These are phyloP conservation scores for Murraya koenigii DNA, from an alignment of 345 rosid species.

Conservation along the genomic window DNA sequence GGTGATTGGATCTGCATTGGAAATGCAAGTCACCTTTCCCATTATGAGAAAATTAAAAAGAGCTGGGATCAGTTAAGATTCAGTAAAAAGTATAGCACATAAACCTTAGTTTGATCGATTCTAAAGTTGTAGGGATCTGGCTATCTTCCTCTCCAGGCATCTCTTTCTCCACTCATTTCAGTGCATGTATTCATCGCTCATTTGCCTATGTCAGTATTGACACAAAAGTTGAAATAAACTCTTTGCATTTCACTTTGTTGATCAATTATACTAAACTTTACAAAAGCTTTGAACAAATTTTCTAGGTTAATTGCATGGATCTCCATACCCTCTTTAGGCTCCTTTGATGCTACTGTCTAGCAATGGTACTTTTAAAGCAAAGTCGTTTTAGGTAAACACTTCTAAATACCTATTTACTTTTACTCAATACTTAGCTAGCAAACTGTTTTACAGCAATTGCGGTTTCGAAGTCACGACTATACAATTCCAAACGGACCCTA, in stretches of 20 bases:
- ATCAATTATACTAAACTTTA: not conserved
- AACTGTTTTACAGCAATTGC: too few relatives aligned
- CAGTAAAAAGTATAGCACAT: not conserved
- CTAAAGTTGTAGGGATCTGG: constrained; percentile 2
- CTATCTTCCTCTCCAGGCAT: constrained; percentile 8
- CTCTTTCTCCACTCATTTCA: not conserved
- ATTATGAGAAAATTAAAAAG: constrained; percentile 5
- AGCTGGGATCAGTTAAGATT: not conserved
- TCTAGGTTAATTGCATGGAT: not conserved
- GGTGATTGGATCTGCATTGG: constrained; percentile 47
- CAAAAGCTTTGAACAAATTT: not conserved
- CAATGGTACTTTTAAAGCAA: too few relatives aligned
- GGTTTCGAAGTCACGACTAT: too few relatives aligned
- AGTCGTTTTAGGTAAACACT: too few relatives aligned
- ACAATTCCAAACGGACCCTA: too few relatives aligned
- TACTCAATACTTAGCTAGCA: too few relatives aligned
- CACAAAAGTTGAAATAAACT: not conserved
- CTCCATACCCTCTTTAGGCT: not conserved
- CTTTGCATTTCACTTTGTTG: not conserved
- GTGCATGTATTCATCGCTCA: not conserved
- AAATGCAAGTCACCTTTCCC: constrained; percentile 28
- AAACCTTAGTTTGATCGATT: constrained; percentile 7
- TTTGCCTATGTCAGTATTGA: not conserved
- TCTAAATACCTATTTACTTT: too few relatives aligned
- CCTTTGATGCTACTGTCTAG: too few relatives aligned